Base-by-base conservation (phyloP, 78 protist genomes). In the Dictyostelium capitatum region DNA sequence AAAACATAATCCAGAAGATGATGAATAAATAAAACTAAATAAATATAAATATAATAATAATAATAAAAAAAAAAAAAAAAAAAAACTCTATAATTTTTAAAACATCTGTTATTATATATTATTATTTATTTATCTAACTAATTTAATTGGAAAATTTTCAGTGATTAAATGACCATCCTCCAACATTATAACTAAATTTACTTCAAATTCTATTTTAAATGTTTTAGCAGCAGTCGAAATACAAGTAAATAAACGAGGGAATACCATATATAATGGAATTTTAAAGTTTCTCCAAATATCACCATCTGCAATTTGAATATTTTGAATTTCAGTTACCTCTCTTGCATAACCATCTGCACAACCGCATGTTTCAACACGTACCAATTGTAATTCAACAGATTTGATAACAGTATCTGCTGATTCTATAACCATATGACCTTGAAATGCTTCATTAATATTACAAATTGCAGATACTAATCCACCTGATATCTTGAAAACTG, bases 221-320 rank as follows among this genome's bases (percentile, higher is more conserved):
- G 90, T 72, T 14, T 48, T 15, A 41, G 97, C 92, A 69, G 89
- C 74, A 37, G 96, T 47, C 3, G 98, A 73, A 0, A 97, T 92
- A 70, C 97, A 96, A 15, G 98, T 96, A 93, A 97, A 98, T 37
- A 97, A 67, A 77, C 99, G 78, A n/a, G 99, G 99, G 96, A 98
- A 96, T 59, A 97, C 62, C 99, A 98, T 98, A 91, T 95, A 84
- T 12, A 98, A 41, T 47, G 98, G 98, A 30, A 98, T 79, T 53
- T 59, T 30, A 9, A 96, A n/a, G 25, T 92, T 96, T 46, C 89
- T 81, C 73, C 50, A 25, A 28, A 97, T 77, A 74, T 98, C 95
- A 17, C 99, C 99, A 32, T 97, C 99, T 10, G 91, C 99, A 23
- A 98, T 67, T 96, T 81, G 95, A 90, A 81, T 95, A 64, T 90